Base-by-base conservation (phyloP, 1,284 basidiomycete species). In the Vanrija humicola region DNA sequence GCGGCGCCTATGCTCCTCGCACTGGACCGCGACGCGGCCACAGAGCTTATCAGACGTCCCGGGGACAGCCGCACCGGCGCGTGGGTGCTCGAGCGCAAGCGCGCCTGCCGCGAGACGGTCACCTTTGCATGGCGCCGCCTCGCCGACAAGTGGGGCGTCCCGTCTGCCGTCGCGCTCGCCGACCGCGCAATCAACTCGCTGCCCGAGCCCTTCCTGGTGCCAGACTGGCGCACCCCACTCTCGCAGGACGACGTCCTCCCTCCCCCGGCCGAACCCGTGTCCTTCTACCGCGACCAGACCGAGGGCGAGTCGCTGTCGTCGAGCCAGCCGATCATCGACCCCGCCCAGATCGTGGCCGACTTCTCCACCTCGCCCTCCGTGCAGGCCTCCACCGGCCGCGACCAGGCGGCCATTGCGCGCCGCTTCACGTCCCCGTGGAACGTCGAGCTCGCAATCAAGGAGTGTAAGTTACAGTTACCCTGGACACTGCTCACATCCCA, bases 1-100 rank as follows among this genome's bases (percentile, higher is more conserved):
- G 86, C 89, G 28, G 79, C 90, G 34, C 93, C 94, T 1, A 93
- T 95, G 87, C 76, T 98, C 39, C 70, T 91, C 29, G 85, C 88
- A 0, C 75, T 97, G 40, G 86, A 90, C 63, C 74, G 70, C 6
- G 82, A 83, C 38, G 80, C 82, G 2, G 72, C 73, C 6, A 61
- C 76, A 66, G 63, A 75, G 67, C 55, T 82, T 39, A 67, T 80
- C 28, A 61, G 65, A 73, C 48, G 72, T 63, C 49, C 76, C 73
- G 46, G 69, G 74, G 39, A 80, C 79, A 54, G 82, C 3, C 54
- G 65, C 34, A 26, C 52, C 14, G 65, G 64, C 5, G 63, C 66
- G 3, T 76, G 66, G 64, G 69, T 72, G 1, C 34, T 68, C 16
- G 73, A 77, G 58, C 58, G 86, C 48, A 77, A 83, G 26, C 76